A percentile compares a stretch with the other conserved stretches of the same genome.
phyloP scores from a whole-genome alignment of 441 rosid genomes.

The Flueggea neowawraea region DNA sequence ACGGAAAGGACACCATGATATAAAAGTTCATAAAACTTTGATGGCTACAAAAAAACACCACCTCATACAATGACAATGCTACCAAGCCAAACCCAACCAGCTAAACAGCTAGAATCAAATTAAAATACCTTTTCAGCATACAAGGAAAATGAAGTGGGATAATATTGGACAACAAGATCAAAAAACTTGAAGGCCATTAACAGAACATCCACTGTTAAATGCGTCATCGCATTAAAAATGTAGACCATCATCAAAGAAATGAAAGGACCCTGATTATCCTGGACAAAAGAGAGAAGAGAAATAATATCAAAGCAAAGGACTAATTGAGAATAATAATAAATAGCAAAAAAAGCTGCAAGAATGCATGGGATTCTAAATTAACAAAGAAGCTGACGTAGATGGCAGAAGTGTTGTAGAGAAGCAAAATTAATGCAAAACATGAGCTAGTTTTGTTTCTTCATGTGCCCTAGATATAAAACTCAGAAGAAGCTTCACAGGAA shows the following conservation, averaged over 20 bases:
- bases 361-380: not conserved
- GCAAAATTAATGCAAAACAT: not conserved
- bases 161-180: constrained; percentile 58
- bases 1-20: constrained; percentile 4
- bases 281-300: constrained; percentile 25
- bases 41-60: not conserved
- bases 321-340: constrained; percentile 7
- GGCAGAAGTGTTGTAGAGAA: not conserved
- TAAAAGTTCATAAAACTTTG: constrained; percentile 5
- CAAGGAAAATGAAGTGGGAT: constrained; percentile 63
- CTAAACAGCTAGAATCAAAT: not conserved
- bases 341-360: not conserved
- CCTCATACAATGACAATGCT: too few relatives aligned
- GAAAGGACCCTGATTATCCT: constrained; percentile 78
- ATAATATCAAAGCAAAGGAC: constrained; percentile 20
- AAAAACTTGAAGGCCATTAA: constrained; percentile 87
- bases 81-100: not conserved
- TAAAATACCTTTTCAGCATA: constrained; percentile 73
- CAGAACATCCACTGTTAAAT: constrained; percentile 73
- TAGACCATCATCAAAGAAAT: constrained; percentile 75
- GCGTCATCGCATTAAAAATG: constrained; percentile 79
- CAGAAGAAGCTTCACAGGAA: too few relatives aligned
- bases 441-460: too few relatives aligned
- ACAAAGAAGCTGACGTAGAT: not conserved
- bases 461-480: too few relatives aligned